A percentile compares a stretch with the other conserved stretches of the same genome.
Evolutionary conservation across 2,329 filamentous ascomycete genomes (phyloP).

Genomic region (Hypoxylon rubiginosum): DNA sequence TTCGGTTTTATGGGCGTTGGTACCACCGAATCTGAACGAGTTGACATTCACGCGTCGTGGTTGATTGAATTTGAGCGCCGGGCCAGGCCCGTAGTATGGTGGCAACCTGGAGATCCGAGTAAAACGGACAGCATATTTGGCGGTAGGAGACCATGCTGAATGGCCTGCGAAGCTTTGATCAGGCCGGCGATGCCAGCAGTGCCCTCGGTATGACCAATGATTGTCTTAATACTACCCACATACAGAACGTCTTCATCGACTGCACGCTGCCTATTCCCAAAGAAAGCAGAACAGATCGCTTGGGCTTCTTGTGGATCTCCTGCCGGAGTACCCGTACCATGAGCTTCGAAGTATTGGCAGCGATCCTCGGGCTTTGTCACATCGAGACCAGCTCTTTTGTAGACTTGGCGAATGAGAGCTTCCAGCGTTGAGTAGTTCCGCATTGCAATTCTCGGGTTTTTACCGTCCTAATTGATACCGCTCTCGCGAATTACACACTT

Average conservation of each 20-base stretch:
- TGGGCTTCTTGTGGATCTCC: slow-evolving; percentile 45
- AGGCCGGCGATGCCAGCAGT: slow-evolving; percentile 29
- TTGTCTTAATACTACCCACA: slow-evolving; percentile 34
- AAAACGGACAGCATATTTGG: slow-evolving; percentile 22
- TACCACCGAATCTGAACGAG: slow-evolving; percentile 41
- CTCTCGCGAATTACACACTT: slow-evolving; percentile 42
- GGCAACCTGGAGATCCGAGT: too few relatives aligned
- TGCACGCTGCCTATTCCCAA: too few relatives aligned
- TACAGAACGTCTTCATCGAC: too few relatives aligned
- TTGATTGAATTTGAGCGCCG: too few relatives aligned
- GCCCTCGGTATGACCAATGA: too few relatives aligned
- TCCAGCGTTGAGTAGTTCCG: slow-evolving; percentile 29
- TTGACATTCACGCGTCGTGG: slow-evolving; percentile 44
- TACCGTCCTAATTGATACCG: slow-evolving; percentile 38
- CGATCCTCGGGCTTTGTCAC: slow-evolving; percentile 14
- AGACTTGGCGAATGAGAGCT: slow-evolving; percentile 42
- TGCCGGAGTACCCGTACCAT: slow-evolving; percentile 45
- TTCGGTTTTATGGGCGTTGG: slow-evolving; percentile 43
- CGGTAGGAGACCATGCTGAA: slow-evolving; percentile 19
- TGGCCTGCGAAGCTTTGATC: slow-evolving; percentile 11
- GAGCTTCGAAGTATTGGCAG: slow-evolving; percentile 45
- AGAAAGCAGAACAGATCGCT: slow-evolving; percentile 39
- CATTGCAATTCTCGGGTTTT: slow-evolving; percentile 38
- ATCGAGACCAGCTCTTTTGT: slow-evolving; percentile 35
- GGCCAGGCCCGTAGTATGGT: too few relatives aligned